These are phyloP conservation scores for Centaurea solstitialis DNA, from an alignment of 129 eudicot species.

Conservation along the genomic window DNA sequence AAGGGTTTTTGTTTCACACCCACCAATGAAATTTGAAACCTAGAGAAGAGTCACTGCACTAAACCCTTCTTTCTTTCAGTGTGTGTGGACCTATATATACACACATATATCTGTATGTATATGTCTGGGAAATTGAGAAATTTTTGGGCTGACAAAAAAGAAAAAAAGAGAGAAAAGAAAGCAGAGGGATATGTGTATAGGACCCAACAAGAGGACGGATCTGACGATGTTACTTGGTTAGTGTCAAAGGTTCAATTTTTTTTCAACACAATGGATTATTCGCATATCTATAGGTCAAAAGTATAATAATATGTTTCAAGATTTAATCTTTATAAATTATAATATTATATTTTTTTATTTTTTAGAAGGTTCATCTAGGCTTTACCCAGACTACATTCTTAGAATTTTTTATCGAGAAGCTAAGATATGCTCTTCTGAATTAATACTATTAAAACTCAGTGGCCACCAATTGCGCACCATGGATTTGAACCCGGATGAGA, in stretches of 20 bases:
- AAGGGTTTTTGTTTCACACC: constrained; percentile 24
- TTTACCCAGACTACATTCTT: too few species aligned
- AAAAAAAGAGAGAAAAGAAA: constrained; percentile 24
- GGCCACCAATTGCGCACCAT: too few species aligned
- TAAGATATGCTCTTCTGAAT: too few species aligned
- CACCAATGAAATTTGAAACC: constrained; percentile 32
- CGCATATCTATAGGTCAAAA: constrained; percentile 1
- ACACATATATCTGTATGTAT: constrained; percentile 1
- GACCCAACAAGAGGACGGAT: constrained; percentile 47
- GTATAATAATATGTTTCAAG: not conserved
- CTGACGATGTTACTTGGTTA: constrained; percentile 33
- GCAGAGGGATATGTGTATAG: constrained; percentile 39
- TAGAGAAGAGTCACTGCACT: constrained; percentile 28
- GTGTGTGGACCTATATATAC: constrained; percentile 40
- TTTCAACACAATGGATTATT: constrained; percentile 21
- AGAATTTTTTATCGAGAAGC: too few species aligned
- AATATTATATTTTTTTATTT: too few species aligned
- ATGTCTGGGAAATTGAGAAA: constrained; percentile 39
- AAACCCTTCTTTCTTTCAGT: constrained; percentile 30
- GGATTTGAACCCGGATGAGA: too few species aligned
- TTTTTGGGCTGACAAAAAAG: constrained; percentile 32
- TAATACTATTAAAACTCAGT: too few species aligned
- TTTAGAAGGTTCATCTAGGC: too few species aligned
- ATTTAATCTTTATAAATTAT: not conserved
- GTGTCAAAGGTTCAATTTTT: constrained; percentile 37